Evolutionary conservation across 495 filamentous ascomycete genomes (phyloP).

Genomic region (Hypoxylon intermedium): DNA sequence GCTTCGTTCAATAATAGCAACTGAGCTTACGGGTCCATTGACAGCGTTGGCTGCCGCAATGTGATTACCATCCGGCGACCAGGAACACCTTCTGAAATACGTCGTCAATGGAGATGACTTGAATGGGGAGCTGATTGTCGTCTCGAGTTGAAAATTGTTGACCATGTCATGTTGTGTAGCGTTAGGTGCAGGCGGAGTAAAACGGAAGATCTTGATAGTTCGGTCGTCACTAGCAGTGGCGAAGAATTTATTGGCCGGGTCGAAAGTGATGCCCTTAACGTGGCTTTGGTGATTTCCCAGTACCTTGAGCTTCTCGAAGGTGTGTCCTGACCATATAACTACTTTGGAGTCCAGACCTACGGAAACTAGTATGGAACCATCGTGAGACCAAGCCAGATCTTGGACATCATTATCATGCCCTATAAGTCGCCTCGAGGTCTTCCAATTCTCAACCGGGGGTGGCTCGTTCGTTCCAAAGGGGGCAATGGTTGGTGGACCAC

Average conservation of each 20-base stretch:
- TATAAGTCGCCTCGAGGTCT: slow-evolving; percentile 87
- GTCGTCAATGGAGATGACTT: slow-evolving; percentile 88
- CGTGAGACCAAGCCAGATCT: slow-evolving; percentile 95
- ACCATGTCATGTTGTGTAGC: slow-evolving; percentile 91
- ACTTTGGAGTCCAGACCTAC: slow-evolving; percentile 97
- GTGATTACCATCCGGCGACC: slow-evolving; percentile 96
- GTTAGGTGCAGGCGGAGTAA: slow-evolving; percentile 88
- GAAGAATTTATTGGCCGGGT: slow-evolving; percentile 99
- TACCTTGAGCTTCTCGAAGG: slow-evolving; percentile 96
- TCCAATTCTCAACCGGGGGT: slow-evolving; percentile 95
- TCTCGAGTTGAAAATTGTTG: slow-evolving; percentile 92
- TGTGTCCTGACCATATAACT: slow-evolving; percentile 96
- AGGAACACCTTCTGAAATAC: slow-evolving; percentile 95
- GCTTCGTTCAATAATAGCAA: slow-evolving; percentile 91
- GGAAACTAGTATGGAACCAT: slow-evolving; percentile 93
- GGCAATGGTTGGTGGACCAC: slow-evolving; percentile 66
- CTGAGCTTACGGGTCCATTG: slow-evolving; percentile 95
- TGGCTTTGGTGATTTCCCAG: slow-evolving; percentile 91
- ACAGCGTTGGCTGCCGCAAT: slow-evolving; percentile 97
- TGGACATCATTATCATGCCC: slow-evolving; percentile 99
- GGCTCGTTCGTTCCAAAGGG: slow-evolving; percentile 82
- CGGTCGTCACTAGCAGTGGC: slow-evolving; percentile 97
- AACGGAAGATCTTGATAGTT: slow-evolving; percentile 95
- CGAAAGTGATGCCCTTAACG: slow-evolving; percentile 98
- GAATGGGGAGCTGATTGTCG: slow-evolving; percentile 84